A percentile compares a stretch with the other conserved stretches of the same genome.
Conservation (phyloP, 169 alveolate genomes). For the Amoebophrya sp. region DNA sequence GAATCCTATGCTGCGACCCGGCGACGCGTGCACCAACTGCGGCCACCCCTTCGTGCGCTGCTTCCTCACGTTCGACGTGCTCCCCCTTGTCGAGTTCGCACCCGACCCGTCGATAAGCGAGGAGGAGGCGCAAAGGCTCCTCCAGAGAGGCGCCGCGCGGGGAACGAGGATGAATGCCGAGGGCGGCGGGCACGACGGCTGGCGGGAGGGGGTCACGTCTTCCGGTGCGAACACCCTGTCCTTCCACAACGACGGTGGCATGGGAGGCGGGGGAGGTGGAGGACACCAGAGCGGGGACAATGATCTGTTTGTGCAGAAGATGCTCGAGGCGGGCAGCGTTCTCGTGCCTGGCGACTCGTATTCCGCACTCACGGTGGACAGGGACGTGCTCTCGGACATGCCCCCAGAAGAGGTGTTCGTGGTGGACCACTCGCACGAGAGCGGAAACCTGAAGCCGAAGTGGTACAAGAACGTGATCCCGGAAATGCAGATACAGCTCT, state of each 20-base stretch:
- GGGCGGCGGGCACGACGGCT: neutral
- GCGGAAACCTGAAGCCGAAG: too few species aligned
- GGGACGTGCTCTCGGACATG: neutral
- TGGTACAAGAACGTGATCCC: neutral
- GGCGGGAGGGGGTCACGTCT: neutral
- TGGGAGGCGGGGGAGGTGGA: too few species aligned
- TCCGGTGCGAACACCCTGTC: neutral
- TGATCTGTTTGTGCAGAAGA: neutral
- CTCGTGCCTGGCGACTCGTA: neutral
- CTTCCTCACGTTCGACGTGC: constrained; percentile 25
- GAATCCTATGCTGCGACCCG: constrained; percentile 45
- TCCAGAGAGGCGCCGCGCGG: neutral
- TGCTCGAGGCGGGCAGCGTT: neutral
- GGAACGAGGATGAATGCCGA: neutral
- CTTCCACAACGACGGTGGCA: too few species aligned
- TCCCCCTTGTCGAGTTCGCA: neutral
- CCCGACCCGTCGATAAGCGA: neutral
- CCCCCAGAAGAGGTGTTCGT: neutral
- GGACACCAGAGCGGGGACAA: too few species aligned
- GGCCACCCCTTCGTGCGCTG: constrained; percentile 55
- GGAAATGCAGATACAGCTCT: neutral
- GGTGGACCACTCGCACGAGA: neutral
- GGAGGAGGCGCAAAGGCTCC: neutral
- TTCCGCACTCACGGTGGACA: neutral
- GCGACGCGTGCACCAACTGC: constrained; percentile 53